These are phyloP conservation scores for Daphne laureola DNA, from an alignment of 441 rosid species.

Conservation along the genomic window DNA sequence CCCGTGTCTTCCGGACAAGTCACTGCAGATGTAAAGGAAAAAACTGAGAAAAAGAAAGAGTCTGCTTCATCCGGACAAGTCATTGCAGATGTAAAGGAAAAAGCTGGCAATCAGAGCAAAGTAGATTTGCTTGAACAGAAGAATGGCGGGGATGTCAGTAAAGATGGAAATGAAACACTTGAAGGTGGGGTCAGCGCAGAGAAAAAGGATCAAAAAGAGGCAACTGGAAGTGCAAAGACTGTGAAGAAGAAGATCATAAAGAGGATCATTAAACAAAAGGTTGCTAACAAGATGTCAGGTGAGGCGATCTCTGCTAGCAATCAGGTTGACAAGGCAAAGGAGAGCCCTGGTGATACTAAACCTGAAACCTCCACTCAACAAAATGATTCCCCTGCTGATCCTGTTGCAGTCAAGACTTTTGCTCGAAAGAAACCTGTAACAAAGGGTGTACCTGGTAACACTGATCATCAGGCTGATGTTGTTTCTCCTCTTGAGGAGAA, in stretches of 20 bases:
- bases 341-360: constrained; percentile 33
- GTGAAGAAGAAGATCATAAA: constrained; percentile 74
- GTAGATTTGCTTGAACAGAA: constrained; percentile 25
- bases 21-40: constrained; percentile 26
- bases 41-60: constrained; percentile 26
- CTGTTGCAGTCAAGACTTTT: constrained; percentile 42
- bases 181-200: constrained; percentile 32
- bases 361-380: constrained; percentile 32
- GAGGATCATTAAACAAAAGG: constrained; percentile 72
- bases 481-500: constrained; percentile 32
- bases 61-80: constrained; percentile 26
- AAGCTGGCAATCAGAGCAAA: constrained; percentile 26
- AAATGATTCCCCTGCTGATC: constrained; percentile 34
- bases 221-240: constrained; percentile 34
- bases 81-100: constrained; percentile 26
- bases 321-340: constrained; percentile 34
- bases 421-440: constrained; percentile 43
- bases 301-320: constrained; percentile 30
- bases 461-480: constrained; percentile 31
- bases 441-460: constrained; percentile 34
- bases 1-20: constrained; percentile 26
- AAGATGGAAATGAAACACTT: constrained; percentile 24
- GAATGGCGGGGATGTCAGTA: constrained; percentile 27
- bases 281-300: constrained; percentile 35
- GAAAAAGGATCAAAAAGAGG: constrained; percentile 33